Percentiles rank a stretch among this genome's conserved stretches.
Conservation (phyloP, 2,329 filamentous ascomycete species). For the Calonectria honghensis region DNA sequence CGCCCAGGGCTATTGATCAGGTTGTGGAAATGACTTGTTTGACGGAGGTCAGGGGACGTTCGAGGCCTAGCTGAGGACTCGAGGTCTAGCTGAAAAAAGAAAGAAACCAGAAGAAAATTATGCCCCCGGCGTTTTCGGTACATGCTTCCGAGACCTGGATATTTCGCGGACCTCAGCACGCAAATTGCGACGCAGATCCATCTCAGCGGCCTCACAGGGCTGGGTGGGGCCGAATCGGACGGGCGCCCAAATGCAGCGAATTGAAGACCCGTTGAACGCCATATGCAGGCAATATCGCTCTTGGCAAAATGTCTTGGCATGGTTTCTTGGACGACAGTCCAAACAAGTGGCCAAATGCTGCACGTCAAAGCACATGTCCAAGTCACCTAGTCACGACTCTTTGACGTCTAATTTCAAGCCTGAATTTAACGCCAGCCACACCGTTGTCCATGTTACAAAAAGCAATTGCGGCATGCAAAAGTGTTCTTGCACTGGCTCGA, state of each 20-base stretch:
- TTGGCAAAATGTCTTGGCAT: not conserved
- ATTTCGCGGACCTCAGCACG: not conserved
- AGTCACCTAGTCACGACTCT: not conserved
- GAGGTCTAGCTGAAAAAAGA: not conserved
- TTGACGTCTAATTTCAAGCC: not conserved
- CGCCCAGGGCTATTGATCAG: not conserved
- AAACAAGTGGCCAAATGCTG: not conserved
- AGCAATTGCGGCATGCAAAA: not conserved
- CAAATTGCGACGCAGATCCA: not conserved
- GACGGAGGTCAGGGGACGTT: not conserved
- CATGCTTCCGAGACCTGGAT: not conserved
- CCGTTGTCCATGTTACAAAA: not conserved
- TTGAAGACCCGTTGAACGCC: not conserved
- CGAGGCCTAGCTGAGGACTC: not conserved
- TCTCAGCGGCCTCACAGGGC: not conserved
- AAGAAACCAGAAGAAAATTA: not conserved
- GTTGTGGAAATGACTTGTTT: conserved; percentile 16
- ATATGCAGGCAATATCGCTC: not conserved
- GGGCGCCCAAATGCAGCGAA: not conserved
- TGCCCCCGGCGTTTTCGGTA: not conserved
- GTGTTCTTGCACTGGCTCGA: not conserved
- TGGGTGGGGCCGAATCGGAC: not conserved
- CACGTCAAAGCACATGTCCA: not conserved
- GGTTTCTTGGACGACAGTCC: not conserved
- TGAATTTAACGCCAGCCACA: not conserved